Percentiles rank a stretch among this genome's conserved stretches.
Evolutionary conservation across 805 yeast species (phyloP).

Genomic region (Scheffersomyces amazonensis): DNA sequence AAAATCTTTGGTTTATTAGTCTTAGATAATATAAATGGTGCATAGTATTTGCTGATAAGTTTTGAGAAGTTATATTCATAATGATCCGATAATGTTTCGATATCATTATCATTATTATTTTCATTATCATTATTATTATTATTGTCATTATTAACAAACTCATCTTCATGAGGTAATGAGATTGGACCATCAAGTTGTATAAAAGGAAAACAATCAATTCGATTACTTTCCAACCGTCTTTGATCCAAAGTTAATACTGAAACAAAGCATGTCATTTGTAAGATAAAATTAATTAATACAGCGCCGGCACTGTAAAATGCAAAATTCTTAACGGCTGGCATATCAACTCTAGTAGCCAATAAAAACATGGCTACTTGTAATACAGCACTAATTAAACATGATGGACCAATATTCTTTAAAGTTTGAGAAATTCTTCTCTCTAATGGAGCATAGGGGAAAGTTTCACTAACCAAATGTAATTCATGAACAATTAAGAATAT

Average conservation of each 20-base stretch:
- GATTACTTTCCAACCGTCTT: constrained; percentile 51
- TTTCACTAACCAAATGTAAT: constrained; percentile 50
- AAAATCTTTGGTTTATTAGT: constrained; percentile 48
- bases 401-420: constrained; percentile 78
- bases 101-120: constrained; percentile 6
- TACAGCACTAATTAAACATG: constrained; percentile 72
- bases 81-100: constrained; percentile 6
- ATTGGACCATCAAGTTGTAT: constrained; percentile 22
- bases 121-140: constrained; percentile 3
- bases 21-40: constrained; percentile 55
- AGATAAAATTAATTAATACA: constrained; percentile 65
- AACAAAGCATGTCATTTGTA: constrained; percentile 82
- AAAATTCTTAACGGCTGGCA: constrained; percentile 96
- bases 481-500: constrained; percentile 85
- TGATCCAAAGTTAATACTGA: constrained; percentile 70
- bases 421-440: constrained; percentile 63
- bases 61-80: constrained; percentile 23
- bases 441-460: constrained; percentile 38
- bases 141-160: constrained; percentile 9
- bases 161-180: constrained; percentile 6
- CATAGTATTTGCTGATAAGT: constrained; percentile 48
- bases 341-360: constrained; percentile 75
- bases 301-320: constrained; percentile 91
- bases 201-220: constrained; percentile 65
- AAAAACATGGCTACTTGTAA: constrained; percentile 79